These are phyloP conservation scores for Porodaedalea pini DNA, from an alignment of 1,284 basidiomycete genomes.

Conservation along the genomic window DNA sequence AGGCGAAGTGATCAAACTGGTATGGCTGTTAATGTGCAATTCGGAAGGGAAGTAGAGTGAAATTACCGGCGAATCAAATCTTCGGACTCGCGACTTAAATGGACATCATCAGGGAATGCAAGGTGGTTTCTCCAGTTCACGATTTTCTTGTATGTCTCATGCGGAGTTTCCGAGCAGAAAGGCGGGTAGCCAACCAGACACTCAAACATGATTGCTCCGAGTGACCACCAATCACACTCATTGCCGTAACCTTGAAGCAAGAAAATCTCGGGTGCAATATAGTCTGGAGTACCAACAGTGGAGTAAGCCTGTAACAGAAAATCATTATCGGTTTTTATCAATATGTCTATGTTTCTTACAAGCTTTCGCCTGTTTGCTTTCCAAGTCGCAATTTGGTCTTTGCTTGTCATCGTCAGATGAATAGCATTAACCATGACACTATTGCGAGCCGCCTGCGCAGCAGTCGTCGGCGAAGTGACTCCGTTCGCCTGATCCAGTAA, in stretches of 20 bases:
- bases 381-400: slow-evolving; percentile 97
- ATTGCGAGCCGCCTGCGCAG: slow-evolving; percentile 65
- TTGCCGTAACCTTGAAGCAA: slow-evolving; percentile 96
- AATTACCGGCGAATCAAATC: slow-evolving; percentile 80
- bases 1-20: slow-evolving; percentile 78
- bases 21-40: neutral
- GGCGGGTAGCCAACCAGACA: slow-evolving; percentile 97
- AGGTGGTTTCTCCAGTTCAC: slow-evolving; percentile 92
- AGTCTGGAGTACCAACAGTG: slow-evolving; percentile 98
- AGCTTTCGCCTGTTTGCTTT: slow-evolving; percentile 97
- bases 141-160: slow-evolving; percentile 98
- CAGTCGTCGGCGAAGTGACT: slow-evolving; percentile 37
- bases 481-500: slow-evolving; percentile 59
- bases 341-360: slow-evolving; percentile 41
- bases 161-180: slow-evolving; percentile 96
- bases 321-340: neutral
- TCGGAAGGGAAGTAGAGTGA: neutral
- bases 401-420: slow-evolving; percentile 89
- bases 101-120: slow-evolving; percentile 94
- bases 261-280: slow-evolving; percentile 99
- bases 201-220: slow-evolving; percentile 98
- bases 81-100: slow-evolving; percentile 89
- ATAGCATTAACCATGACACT: slow-evolving; percentile 96
- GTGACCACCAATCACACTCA: slow-evolving; percentile 98
- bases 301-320: slow-evolving; percentile 77